These are phyloP conservation scores for Alternaria dauci DNA, from an alignment of 2,329 filamentous ascomycete species.

Conservation along the genomic window DNA sequence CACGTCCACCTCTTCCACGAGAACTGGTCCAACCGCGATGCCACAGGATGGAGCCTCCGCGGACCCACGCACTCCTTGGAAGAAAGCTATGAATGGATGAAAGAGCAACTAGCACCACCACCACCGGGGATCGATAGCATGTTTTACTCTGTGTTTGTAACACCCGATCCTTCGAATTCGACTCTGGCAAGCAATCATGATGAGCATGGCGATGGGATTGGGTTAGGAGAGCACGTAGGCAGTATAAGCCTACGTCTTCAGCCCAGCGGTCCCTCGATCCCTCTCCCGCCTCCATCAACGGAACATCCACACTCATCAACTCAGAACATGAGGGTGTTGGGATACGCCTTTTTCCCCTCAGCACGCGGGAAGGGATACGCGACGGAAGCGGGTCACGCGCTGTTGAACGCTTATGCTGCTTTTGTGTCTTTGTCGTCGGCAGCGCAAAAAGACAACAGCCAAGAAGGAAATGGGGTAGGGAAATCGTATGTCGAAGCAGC, in stretches of 20 bases:
- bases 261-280: constrained; percentile 9
- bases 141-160: constrained; percentile 28
- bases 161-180: background rate
- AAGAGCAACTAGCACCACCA: constrained; percentile 11
- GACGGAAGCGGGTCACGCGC: constrained; percentile 33
- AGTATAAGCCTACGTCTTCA: constrained; percentile 25
- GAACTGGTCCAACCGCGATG: constrained; percentile 30
- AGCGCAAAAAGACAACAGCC: background rate
- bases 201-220: background rate
- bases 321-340: constrained; percentile 26
- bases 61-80: constrained; percentile 25
- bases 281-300: background rate
- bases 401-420: constrained; percentile 27
- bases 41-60: constrained; percentile 40
- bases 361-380: constrained; percentile 40
- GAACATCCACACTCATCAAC: background rate
- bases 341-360: constrained; percentile 32
- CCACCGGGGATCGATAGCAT: constrained; percentile 16
- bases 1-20: constrained; percentile 42
- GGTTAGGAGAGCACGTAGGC: constrained; percentile 20
- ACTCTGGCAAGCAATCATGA: background rate
- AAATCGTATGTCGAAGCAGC: constrained; percentile 35
- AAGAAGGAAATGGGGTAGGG: background rate
- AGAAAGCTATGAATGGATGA: constrained; percentile 34
- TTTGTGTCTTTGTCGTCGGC: background rate